Base-by-base conservation (phyloP, 495 filamentous ascomycete genomes). In the Saxophila tyrrhenica region DNA sequence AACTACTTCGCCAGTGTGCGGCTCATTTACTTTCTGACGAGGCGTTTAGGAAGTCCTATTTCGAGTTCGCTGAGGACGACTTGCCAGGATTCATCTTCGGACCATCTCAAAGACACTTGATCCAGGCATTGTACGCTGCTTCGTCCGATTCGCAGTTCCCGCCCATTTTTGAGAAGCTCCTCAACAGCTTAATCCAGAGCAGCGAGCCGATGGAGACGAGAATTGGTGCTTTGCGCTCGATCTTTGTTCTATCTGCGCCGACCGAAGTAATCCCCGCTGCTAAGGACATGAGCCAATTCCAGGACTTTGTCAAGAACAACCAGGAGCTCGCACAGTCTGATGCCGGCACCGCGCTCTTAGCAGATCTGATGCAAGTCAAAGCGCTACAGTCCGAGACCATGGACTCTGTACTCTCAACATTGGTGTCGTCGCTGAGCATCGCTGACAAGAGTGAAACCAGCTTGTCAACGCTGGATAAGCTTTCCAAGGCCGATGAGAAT, bases 21-120 rank as follows among this genome's bases (percentile, higher is more conserved):
- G 7, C 48, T 24, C 21, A 57, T 7, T 25, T 69, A 1, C 25
- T 75, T 25, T 25, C 60, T 2, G 48, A 69, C 47, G 19, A 50
- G 1, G 54, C 52, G n/a, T 56, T 62, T 19, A 52, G 48, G 39
- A 44, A 59, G 0, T 16, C 44, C 0, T 52, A 82, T 19, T 43
- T 67, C 19, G 49, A 50, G 7, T 79, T 80, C 60, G 57, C 76
- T 2, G 67, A 72, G 51, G 59, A 69, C 3, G 73, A 77, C 58
- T 63, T 75, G 20, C 73, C 78, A 1, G 65, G 67, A 48, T 69
- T 83, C 16, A 54, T 82, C 35, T 68, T 76, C 29, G 77, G 79
- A 5, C 77, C 78, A 2, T 82, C 80, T 11, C 54, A 73, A 65
- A 3, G 69, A 67, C 51, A 73, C 9, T 55, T 69, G 13, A 58